phyloP scores from a whole-genome alignment of 1,139 yeast species.

The Pichia sp. region DNA sequence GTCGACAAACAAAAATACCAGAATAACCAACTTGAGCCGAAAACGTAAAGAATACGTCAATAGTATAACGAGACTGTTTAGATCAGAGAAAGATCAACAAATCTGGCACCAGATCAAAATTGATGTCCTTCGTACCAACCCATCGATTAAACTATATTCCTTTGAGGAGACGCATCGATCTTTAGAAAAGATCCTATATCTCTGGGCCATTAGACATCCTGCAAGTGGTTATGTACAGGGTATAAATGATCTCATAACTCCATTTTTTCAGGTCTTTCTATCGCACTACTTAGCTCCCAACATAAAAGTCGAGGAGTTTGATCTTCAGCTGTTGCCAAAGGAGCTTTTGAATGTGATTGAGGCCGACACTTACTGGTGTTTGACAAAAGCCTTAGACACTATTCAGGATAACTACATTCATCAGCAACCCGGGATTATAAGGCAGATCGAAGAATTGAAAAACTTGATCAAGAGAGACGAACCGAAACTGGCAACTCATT shows the following conservation, averaged over 20 bases:
- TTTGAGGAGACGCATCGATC: constrained; percentile 66
- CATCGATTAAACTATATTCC: constrained; percentile 67
- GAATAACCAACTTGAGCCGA: constrained; percentile 58
- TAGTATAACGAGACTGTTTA: constrained; percentile 48
- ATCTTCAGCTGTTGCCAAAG: constrained; percentile 55
- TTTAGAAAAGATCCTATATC: constrained; percentile 69
- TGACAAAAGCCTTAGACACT: constrained; percentile 81
- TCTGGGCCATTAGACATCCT: constrained; percentile 98
- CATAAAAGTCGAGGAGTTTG: constrained; percentile 42
- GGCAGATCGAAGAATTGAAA: constrained; percentile 78
- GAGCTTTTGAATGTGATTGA: constrained; percentile 57
- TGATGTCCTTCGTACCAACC: constrained; percentile 93
- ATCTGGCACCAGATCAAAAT: constrained; percentile 96
- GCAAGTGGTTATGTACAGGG: constrained; percentile 99
- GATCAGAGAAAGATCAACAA: constrained; percentile 62
- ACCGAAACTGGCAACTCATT: constrained; percentile 59
- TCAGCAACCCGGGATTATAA: constrained; percentile 93
- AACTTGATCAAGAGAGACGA: constrained; percentile 80
- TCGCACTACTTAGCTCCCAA: constrained; percentile 48
- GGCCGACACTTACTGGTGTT: constrained; percentile 96
- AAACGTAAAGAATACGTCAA: constrained; percentile 83
- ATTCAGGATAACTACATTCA: constrained; percentile 96
- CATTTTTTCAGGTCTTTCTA: constrained; percentile 84
- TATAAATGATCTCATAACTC: constrained; percentile 89
- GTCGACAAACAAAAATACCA: constrained; percentile 76